Conservation (phyloP, 148 eudicot species). For the Persicaria maculosa region DNA sequence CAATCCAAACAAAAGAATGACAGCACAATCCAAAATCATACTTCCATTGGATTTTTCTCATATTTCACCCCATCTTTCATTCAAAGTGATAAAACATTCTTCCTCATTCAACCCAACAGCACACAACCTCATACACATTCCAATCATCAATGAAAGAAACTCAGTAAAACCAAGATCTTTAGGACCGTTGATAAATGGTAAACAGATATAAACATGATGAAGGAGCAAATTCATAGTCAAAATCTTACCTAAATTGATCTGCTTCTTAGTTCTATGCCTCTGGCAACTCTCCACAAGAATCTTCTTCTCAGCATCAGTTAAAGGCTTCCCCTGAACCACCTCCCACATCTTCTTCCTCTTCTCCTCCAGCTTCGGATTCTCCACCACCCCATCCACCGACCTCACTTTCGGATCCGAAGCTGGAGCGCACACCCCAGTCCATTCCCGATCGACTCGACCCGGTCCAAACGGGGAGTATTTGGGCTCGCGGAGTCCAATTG, state of each 20-base stretch:
- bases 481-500: slow-evolving; percentile 87
- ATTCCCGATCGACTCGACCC: slow-evolving; percentile 48
- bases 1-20: too few relatives aligned
- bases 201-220: not conserved
- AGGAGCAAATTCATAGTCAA: too few relatives aligned
- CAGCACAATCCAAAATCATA: too few relatives aligned
- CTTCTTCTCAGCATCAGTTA: slow-evolving; percentile 68
- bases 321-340: slow-evolving; percentile 37
- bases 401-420: slow-evolving; percentile 42
- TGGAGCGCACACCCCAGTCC: slow-evolving; percentile 94
- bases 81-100: too few relatives aligned
- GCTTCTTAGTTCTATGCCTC: slow-evolving; percentile 53
- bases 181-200: not conserved
- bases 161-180: not conserved
- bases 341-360: slow-evolving; percentile 50
- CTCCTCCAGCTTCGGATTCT: slow-evolving; percentile 38
- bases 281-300: slow-evolving; percentile 53
- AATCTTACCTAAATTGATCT: slow-evolving; percentile 70
- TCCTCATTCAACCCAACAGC: not conserved
- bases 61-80: too few relatives aligned
- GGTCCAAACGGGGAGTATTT: slow-evolving; percentile 95
- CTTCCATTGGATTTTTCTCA: too few relatives aligned
- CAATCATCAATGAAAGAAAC: not conserved
- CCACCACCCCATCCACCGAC: slow-evolving; percentile 32
- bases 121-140: not conserved